These are phyloP conservation scores for Lenzites betulinus DNA, from an alignment of 768 basidiomycete genomes.

Conservation along the genomic window DNA sequence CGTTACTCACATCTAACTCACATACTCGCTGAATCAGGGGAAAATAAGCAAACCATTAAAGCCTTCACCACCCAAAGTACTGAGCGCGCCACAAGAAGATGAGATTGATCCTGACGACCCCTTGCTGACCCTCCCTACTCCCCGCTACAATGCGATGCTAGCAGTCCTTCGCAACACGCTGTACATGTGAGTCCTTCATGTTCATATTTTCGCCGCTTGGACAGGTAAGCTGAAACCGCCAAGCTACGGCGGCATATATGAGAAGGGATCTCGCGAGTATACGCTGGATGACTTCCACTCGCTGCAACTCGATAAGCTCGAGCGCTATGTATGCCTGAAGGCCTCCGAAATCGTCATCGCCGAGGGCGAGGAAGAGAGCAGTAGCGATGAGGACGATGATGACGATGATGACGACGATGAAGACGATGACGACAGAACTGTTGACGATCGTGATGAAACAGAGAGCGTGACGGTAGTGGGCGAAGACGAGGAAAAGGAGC, in stretches of 20 bases:
- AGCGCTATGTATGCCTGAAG: conserved; percentile 73
- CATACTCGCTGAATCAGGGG: background rate
- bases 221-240: background rate
- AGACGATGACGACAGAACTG: conserved; percentile 46
- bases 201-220: background rate
- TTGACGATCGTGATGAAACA: conserved; percentile 34
- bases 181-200: conserved; percentile 65
- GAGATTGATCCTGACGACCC: conserved; percentile 67
- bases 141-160: conserved; percentile 88
- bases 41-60: background rate
- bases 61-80: background rate
- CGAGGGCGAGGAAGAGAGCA: conserved; percentile 63
- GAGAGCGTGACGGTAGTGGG: conserved; percentile 29
- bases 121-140: conserved; percentile 53
- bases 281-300: conserved; percentile 88
- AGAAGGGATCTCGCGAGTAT: conserved; percentile 79
- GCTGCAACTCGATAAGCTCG: conserved; percentile 83
- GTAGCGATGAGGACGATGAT: conserved; percentile 60
- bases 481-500: conserved; percentile 26
- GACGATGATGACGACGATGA: conserved; percentile 59
- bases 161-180: conserved; percentile 82
- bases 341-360: conserved; percentile 62
- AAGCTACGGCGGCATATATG: conserved; percentile 89
- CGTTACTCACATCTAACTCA: no score
- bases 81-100: conserved; percentile 22